These are phyloP conservation scores for Aspergillus fischeri DNA, from an alignment of 2,329 filamentous ascomycete genomes.

Conservation along the genomic window DNA sequence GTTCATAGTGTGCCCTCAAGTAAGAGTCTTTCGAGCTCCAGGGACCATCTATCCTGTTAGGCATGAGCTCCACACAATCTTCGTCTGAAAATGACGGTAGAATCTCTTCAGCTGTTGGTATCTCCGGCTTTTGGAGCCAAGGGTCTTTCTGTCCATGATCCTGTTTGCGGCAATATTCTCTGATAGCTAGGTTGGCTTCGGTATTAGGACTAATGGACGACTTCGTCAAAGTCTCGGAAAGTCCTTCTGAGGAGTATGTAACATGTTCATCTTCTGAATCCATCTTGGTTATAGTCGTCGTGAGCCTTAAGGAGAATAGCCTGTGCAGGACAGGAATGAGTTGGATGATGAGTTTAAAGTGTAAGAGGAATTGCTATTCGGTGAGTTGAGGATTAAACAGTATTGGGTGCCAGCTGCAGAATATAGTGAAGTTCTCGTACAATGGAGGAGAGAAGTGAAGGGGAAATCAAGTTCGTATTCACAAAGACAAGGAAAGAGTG, in stretches of 20 bases:
- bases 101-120: constrained; percentile 40
- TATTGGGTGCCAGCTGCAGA: neutral
- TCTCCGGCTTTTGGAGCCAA: constrained; percentile 38
- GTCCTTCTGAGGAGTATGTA: neutral
- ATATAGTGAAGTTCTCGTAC: neutral
- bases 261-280: neutral
- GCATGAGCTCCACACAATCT: constrained; percentile 37
- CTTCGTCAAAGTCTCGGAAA: neutral
- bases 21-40: constrained; percentile 64
- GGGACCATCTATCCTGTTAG: constrained; percentile 53
- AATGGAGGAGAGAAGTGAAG: neutral
- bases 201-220: neutral
- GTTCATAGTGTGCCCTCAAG: constrained; percentile 67
- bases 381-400: neutral
- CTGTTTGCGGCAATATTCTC: constrained; percentile 23
- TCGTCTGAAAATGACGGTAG: constrained; percentile 21
- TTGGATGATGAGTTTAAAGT: neutral
- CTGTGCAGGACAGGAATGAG: neutral
- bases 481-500: neutral
- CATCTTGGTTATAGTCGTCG: neutral
- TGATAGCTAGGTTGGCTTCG: constrained; percentile 28
- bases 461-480: neutral
- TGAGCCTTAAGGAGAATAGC: neutral
- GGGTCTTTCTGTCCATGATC: constrained; percentile 11
- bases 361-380: neutral